Evolutionary conservation across 257 asterid genomes (phyloP).

Genomic region (Phtheirospermum japonicum): DNA sequence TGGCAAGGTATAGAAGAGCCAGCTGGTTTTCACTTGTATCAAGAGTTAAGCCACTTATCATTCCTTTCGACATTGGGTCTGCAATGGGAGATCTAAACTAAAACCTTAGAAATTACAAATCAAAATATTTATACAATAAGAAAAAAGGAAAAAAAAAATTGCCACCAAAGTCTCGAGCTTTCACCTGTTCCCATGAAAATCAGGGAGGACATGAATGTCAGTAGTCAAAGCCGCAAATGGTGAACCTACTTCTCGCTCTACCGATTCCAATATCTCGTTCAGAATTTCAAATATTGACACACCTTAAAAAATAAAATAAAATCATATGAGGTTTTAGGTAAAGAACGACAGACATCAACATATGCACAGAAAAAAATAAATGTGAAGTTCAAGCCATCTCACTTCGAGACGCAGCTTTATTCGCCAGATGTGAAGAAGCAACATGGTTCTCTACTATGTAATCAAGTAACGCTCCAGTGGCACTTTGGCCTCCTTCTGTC

Average conservation of each 20-base stretch:
- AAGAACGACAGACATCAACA: not conserved
- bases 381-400: slow-evolving; percentile 35
- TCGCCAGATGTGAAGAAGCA: slow-evolving; percentile 78
- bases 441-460: slow-evolving; percentile 73
- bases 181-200: slow-evolving; percentile 98
- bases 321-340: slow-evolving; percentile 4
- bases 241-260: slow-evolving; percentile 53
- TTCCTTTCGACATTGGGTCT: slow-evolving; percentile 89
- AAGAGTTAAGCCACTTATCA: slow-evolving; percentile 77
- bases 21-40: slow-evolving; percentile 86
- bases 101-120: slow-evolving; percentile 29
- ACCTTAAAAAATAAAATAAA: slow-evolving; percentile 38
- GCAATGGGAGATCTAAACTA: slow-evolving; percentile 89
- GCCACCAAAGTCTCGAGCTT: slow-evolving; percentile 20
- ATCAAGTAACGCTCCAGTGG: slow-evolving; percentile 89
- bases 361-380: slow-evolving; percentile 7
- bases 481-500: slow-evolving; percentile 99
- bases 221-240: slow-evolving; percentile 82
- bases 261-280: slow-evolving; percentile 70
- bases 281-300: slow-evolving; percentile 72
- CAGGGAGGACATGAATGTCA: slow-evolving; percentile 81
- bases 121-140: slow-evolving; percentile 12
- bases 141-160: not conserved
- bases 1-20: slow-evolving; percentile 86
- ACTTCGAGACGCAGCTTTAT: slow-evolving; percentile 90